phyloP scores from a whole-genome alignment of 177 flowering plant genomes.

The Vitis hybrid region DNA sequence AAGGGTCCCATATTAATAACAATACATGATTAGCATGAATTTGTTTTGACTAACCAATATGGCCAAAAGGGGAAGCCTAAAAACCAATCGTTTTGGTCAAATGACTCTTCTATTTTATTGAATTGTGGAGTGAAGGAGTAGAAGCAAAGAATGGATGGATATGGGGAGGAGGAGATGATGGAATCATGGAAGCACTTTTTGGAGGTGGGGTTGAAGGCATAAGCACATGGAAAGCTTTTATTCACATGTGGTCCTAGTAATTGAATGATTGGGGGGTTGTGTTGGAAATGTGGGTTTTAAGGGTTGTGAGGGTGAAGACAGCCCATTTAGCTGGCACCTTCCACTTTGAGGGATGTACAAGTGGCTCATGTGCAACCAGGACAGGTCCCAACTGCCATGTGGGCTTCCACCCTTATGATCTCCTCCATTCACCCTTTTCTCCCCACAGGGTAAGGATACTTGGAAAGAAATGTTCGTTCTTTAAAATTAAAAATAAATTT shows the following conservation, averaged over 20 bases:
- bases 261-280: neutral
- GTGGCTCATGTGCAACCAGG: conserved; percentile 19
- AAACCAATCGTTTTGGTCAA: no score
- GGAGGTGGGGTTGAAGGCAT: neutral
- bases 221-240: conserved; percentile 10
- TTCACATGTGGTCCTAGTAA: conserved; percentile 7
- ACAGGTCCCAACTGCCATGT: neutral
- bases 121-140: neutral
- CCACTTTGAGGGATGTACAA: neutral
- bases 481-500: no score
- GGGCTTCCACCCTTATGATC: neutral
- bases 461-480: no score
- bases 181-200: neutral
- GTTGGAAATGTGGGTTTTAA: neutral
- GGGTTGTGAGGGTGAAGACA: conserved; percentile 5
- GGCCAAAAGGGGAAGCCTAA: no score
- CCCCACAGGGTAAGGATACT: no score
- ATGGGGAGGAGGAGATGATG: neutral
- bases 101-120: no score
- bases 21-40: no score
- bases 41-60: no score
- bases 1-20: no score
- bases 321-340: conserved; percentile 13
- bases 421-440: no score
- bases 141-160: conserved; percentile 9